phyloP scores from a whole-genome alignment of 768 basidiomycete genomes.

The Mycena venus region DNA sequence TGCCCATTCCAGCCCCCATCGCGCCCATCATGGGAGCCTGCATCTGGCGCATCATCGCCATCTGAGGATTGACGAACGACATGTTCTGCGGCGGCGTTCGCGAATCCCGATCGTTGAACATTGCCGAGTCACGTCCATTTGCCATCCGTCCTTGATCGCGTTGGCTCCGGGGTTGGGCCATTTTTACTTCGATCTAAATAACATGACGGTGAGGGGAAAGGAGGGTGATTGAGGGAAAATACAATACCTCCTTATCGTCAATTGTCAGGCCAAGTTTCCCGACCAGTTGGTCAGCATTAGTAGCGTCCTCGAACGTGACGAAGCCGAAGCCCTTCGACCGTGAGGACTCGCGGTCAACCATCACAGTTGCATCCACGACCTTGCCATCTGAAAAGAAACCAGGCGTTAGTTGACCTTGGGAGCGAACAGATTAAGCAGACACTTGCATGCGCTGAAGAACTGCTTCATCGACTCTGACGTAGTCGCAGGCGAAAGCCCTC shows the following conservation, averaged over 20 bases:
- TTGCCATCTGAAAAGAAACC: constrained; percentile 64
- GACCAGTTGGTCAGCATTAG: constrained; percentile 75
- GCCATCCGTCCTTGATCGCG: constrained; percentile 65
- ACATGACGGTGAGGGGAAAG: neutral
- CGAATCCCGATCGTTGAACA: constrained; percentile 51
- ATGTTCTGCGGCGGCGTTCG: constrained; percentile 50
- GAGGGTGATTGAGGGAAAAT: neutral
- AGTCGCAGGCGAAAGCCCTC: constrained; percentile 76
- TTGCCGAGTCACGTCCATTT: constrained; percentile 36
- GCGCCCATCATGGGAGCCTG: constrained; percentile 36
- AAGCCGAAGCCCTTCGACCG: constrained; percentile 90
- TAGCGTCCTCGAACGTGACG: constrained; percentile 81
- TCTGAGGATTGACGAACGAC: constrained; percentile 52
- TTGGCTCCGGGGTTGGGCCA: constrained; percentile 80
- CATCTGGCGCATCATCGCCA: constrained; percentile 71
- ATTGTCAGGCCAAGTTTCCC: constrained; percentile 75
- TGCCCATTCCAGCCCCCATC: constrained; percentile 32
- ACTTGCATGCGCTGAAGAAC: constrained; percentile 70
- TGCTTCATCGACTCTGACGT: constrained; percentile 79
- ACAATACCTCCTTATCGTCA: constrained; percentile 79
- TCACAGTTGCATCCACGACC: constrained; percentile 87
- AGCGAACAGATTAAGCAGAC: neutral
- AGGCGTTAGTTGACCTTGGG: neutral
- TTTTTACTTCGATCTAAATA: constrained; percentile 90
- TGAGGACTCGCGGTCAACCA: constrained; percentile 84